Evolutionary conservation across 2,329 filamentous ascomycete genomes (phyloP).

Genomic region (Passalora sequoiae): DNA sequence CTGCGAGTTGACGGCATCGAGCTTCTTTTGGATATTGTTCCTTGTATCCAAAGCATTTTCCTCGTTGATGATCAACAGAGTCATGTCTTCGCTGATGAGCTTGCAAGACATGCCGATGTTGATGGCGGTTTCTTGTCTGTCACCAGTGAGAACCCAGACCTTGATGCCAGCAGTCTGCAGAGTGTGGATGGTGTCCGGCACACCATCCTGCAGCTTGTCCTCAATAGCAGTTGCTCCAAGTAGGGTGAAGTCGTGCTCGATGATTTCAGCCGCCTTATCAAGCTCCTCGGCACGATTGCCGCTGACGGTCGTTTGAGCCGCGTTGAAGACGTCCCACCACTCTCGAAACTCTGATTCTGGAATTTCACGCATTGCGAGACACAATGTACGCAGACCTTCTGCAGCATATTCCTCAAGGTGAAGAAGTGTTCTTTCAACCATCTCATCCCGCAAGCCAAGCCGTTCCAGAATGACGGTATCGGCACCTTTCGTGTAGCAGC

Average conservation of each 20-base stretch:
- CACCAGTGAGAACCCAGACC: conserved; percentile 95
- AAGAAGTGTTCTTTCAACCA: conserved; percentile 81
- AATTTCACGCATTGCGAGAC: conserved; percentile 88
- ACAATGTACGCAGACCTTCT: conserved; percentile 89
- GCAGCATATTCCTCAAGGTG: conserved; percentile 99
- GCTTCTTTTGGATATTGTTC: conserved; percentile 87
- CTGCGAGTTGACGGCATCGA: conserved; percentile 83
- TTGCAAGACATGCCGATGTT: conserved; percentile 99
- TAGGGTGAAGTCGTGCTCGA: conserved; percentile 85
- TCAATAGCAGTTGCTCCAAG: conserved; percentile 96
- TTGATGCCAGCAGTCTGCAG: conserved; percentile 96
- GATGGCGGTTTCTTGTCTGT: conserved; percentile 97
- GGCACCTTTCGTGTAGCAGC: conserved; percentile 92
- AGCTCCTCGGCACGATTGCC: conserved; percentile 91
- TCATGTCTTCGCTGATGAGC: conserved; percentile 97
- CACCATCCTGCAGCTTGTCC: conserved; percentile 92
- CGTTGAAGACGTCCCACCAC: conserved; percentile 82
- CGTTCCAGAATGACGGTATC: conserved; percentile 97
- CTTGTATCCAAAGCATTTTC: conserved; percentile 72
- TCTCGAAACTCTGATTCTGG: conserved; percentile 82
- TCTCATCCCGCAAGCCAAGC: conserved; percentile 69
- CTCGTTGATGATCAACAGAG: conserved; percentile 91
- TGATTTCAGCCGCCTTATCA: conserved; percentile 93
- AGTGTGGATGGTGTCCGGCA: conserved; percentile 96
- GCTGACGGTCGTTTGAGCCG: conserved; percentile 80